phyloP scores from a whole-genome alignment of 306 rosid species.

The Medicago truncatula region DNA sequence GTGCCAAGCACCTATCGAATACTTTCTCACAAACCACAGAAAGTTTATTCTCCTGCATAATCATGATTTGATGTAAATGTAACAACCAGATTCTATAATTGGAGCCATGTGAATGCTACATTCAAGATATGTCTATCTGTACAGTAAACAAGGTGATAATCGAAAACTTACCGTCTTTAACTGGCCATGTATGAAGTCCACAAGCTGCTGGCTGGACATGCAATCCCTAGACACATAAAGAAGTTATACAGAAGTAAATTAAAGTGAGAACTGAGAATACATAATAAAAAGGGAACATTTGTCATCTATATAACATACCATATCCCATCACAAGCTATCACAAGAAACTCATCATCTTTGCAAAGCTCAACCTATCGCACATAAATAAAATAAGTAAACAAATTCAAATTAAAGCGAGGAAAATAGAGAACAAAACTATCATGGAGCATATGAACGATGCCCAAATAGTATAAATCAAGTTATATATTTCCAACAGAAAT shows the following conservation, averaged over 20 bases:
- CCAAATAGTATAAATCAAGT: conserved; percentile 30
- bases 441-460: conserved; percentile 13
- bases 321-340: conserved; percentile 96
- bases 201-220: conserved; percentile 94
- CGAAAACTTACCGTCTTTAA: conserved; percentile 64
- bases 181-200: conserved; percentile 72
- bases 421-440: not conserved
- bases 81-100: not conserved
- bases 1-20: conserved; percentile 93
- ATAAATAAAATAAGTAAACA: conserved; percentile 39
- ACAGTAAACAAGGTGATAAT: conserved; percentile 8
- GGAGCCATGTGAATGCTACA: conserved; percentile 19
- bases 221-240: conserved; percentile 71
- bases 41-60: conserved; percentile 79
- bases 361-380: conserved; percentile 76
- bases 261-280: not conserved
- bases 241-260: conserved; percentile 28
- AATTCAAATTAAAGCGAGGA: conserved; percentile 17
- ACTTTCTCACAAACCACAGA: conserved; percentile 87
- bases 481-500: not conserved
- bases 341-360: conserved; percentile 89
- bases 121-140: conserved; percentile 20
- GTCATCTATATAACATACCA: conserved; percentile 61
- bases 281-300: conserved; percentile 16
- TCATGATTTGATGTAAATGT: conserved; percentile 21